Conservation (phyloP, 441 rosid species). For the Hura crepitans region DNA sequence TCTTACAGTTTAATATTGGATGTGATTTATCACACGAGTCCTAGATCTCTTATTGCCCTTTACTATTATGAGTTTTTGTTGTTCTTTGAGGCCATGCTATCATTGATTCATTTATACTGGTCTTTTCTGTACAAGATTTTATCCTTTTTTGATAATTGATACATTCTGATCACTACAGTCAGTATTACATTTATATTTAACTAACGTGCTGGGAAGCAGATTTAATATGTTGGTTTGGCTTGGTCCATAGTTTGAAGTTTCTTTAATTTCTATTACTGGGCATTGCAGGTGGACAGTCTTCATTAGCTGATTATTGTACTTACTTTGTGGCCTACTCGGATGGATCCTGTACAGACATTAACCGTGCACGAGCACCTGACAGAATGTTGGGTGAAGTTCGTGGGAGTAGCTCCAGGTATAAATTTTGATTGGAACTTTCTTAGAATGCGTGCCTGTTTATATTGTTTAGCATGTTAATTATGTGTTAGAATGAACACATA, state of each 20-base stretch:
- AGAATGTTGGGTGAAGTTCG: constrained; percentile 98
- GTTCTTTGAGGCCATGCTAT: background rate
- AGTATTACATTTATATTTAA: background rate
- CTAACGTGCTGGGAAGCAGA: too few species aligned
- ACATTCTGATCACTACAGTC: background rate
- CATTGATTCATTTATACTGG: background rate
- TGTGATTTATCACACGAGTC: background rate
- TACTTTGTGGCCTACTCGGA: constrained; percentile 99
- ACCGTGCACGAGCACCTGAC: constrained; percentile 92
- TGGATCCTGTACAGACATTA: constrained; percentile 93
- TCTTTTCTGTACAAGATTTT: background rate
- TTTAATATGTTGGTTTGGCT: too few species aligned
- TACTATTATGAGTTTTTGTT: too few species aligned
- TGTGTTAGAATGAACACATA: constrained; percentile 29
- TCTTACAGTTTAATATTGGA: background rate
- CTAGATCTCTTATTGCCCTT: background rate
- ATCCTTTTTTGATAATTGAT: background rate
- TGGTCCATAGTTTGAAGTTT: constrained; percentile 1
- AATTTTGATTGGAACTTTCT: constrained; percentile 19
- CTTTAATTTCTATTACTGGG: constrained; percentile 16
- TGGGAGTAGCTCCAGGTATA: constrained; percentile 86
- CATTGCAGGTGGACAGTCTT: constrained; percentile 95
- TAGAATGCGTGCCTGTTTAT: background rate
- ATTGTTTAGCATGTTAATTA: constrained; percentile 22
- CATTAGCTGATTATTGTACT: constrained; percentile 94